phyloP scores from a whole-genome alignment of 2,329 filamentous ascomycete species.

The Scedosporium apiospermum region DNA sequence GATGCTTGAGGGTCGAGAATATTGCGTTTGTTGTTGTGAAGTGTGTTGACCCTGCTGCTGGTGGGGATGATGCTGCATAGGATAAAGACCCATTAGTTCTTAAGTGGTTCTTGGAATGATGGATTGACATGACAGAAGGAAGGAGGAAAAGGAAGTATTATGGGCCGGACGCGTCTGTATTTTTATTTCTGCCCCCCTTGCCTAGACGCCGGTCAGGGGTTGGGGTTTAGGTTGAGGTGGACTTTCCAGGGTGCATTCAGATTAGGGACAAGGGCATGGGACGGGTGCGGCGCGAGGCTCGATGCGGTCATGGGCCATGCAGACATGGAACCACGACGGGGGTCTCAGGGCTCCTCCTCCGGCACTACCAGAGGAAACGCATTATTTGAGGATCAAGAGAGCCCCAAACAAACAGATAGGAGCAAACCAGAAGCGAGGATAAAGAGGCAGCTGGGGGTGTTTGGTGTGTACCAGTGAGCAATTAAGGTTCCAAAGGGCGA shows the following conservation, averaged over 20 bases:
- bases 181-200: constrained; percentile 30
- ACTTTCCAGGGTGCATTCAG: constrained; percentile 3
- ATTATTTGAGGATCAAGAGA: constrained; percentile 2
- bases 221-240: constrained; percentile 18
- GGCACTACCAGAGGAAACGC: constrained; percentile 1
- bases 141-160: constrained; percentile 24
- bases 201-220: constrained; percentile 35
- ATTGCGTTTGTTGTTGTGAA: constrained; percentile 40
- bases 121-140: constrained; percentile 18
- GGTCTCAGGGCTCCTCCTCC: not conserved
- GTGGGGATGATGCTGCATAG: constrained; percentile 59
- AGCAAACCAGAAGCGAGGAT: not conserved
- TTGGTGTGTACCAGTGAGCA: not conserved
- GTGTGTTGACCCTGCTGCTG: constrained; percentile 57
- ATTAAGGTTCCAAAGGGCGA: not conserved
- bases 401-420: not conserved
- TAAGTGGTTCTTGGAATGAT: constrained; percentile 14
- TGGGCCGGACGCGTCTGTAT: constrained; percentile 32
- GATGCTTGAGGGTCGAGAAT: constrained; percentile 61
- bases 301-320: constrained; percentile 2
- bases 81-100: constrained; percentile 50
- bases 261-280: constrained; percentile 2
- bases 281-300: constrained; percentile 4
- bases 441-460: not conserved
- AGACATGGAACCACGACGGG: constrained; percentile 5